These are phyloP conservation scores for Juglanconis juglandina DNA, from an alignment of 2,329 filamentous ascomycete species.

Conservation along the genomic window DNA sequence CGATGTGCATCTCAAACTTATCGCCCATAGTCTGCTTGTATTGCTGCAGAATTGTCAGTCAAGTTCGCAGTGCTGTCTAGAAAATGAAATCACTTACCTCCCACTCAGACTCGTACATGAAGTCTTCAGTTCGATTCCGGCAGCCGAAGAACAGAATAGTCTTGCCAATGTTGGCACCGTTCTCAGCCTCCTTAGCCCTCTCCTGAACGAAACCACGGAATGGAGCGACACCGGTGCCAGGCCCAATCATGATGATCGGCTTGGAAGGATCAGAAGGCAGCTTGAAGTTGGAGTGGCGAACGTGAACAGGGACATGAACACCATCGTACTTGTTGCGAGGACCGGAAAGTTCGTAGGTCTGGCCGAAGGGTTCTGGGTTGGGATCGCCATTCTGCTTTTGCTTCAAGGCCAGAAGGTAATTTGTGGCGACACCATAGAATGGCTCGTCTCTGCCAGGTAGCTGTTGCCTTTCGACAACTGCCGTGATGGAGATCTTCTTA, in stretches of 20 bases:
- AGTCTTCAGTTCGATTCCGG: constrained; percentile 83
- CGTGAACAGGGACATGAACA: constrained; percentile 89
- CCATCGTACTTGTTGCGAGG: constrained; percentile 97
- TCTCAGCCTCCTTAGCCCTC: constrained; percentile 75
- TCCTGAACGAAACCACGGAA: constrained; percentile 96
- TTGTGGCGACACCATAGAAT: constrained; percentile 93
- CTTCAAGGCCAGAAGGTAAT: constrained; percentile 92
- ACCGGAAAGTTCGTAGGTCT: constrained; percentile 82
- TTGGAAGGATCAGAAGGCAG: constrained; percentile 91
- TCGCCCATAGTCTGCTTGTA: constrained; percentile 82
- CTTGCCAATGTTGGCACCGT: constrained; percentile 78
- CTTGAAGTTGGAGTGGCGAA: constrained; percentile 99
- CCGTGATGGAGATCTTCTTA: constrained; percentile 91
- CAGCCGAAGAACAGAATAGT: constrained; percentile 95
- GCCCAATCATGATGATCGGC: constrained; percentile 93
- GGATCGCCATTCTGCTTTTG: constrained; percentile 92
- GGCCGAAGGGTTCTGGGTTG: constrained; percentile 74
- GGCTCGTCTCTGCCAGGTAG: constrained; percentile 72
- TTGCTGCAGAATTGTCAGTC: constrained; percentile 50
- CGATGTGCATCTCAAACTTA: constrained; percentile 84
- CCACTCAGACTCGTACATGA: constrained; percentile 89
- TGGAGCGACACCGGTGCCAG: constrained; percentile 92
- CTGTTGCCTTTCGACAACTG: constrained; percentile 81
- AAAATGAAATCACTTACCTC: constrained; percentile 60
- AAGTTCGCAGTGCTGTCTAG: neutral